phyloP scores from a whole-genome alignment of 2,329 filamentous ascomycete genomes.

The Trichophyton equinum region DNA sequence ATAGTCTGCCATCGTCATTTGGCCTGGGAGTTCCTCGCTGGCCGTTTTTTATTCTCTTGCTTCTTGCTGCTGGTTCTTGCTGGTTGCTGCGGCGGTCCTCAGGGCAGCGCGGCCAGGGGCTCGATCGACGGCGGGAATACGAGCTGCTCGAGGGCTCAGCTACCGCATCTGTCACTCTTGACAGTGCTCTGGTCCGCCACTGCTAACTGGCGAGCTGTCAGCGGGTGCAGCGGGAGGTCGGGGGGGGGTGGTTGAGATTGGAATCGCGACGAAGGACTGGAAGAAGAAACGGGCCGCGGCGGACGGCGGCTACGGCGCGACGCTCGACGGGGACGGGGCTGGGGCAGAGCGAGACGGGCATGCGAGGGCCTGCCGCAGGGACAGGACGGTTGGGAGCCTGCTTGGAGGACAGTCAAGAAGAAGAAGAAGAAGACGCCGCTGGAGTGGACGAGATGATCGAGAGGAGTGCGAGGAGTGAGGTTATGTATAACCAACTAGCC shows the following conservation, averaged over 20 bases:
- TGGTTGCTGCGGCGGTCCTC: neutral
- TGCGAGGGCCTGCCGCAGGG: neutral
- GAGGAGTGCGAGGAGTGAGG: too few species aligned
- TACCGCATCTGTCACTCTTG: neutral
- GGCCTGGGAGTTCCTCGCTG: neutral
- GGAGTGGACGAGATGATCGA: too few species aligned
- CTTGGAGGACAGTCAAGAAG: too few species aligned
- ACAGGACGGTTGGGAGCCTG: neutral
- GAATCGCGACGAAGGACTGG: neutral
- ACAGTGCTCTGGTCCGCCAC: neutral
- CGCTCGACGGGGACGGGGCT: neutral
- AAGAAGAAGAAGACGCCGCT: too few species aligned
- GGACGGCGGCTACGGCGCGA: neutral
- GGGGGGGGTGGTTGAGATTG: neutral
- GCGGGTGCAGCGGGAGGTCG: neutral
- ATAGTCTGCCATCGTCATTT: constrained; percentile 13
- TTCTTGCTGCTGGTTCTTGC: neutral
- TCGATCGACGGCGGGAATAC: neutral
- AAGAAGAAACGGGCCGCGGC: neutral
- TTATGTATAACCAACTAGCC: too few species aligned
- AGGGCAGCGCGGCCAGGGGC: neutral
- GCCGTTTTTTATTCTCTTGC: neutral
- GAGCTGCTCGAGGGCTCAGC: neutral
- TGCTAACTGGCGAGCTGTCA: neutral
- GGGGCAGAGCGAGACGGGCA: too few species aligned